Conservation (phyloP, 2,329 filamentous ascomycete species). For the Trichoderma sp. region DNA sequence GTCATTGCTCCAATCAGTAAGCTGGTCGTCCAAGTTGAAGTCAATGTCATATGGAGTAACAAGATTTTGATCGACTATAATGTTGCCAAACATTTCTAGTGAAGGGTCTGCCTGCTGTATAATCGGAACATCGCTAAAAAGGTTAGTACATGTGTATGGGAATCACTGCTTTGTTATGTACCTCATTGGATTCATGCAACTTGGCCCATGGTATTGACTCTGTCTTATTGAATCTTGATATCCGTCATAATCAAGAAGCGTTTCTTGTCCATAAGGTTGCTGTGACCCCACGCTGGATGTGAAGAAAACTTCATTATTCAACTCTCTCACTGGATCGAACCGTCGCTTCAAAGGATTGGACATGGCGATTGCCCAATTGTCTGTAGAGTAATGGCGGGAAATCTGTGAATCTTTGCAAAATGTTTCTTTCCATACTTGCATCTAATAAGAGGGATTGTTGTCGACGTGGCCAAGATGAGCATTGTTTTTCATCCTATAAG, state of each 20-base stretch:
- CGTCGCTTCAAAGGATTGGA: not conserved
- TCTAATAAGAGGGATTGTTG: not conserved
- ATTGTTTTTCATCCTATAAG: not conserved
- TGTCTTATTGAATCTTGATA: not conserved
- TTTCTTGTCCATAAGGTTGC: not conserved
- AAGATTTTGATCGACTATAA: not conserved
- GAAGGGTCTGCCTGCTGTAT: not conserved
- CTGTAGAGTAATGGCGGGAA: too few species aligned
- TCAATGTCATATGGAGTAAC: too few species aligned
- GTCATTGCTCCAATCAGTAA: not conserved
- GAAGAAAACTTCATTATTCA: not conserved
- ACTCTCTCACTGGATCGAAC: not conserved
- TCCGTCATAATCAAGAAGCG: not conserved
- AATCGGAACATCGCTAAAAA: not conserved
- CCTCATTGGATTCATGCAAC: not conserved
- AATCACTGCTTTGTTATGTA: not conserved
- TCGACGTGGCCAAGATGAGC: not conserved
- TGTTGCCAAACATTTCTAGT: not conserved
- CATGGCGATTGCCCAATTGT: not conserved
- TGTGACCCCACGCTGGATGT: not conserved
- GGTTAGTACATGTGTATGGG: not conserved
- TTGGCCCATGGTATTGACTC: not conserved
- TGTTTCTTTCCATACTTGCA: not conserved
- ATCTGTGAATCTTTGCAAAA: too few species aligned
- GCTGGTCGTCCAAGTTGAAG: not conserved